These are phyloP conservation scores for Gossypium aridum DNA, from an alignment of 441 rosid genomes.

Conservation along the genomic window DNA sequence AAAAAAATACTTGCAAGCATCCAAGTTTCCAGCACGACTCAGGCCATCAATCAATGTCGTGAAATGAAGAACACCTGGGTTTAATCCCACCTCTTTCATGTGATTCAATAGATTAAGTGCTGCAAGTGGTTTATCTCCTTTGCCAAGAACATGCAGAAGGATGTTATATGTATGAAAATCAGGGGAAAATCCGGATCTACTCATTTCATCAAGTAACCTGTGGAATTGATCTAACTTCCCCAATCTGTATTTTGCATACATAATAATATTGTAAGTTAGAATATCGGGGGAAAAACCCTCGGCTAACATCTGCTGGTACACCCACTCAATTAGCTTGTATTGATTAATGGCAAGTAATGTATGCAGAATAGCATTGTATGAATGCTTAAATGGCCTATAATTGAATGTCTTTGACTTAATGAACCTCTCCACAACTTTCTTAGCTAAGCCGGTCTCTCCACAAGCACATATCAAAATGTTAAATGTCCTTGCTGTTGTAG, in stretches of 20 bases:
- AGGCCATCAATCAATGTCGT: conserved; percentile 86
- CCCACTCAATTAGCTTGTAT: conserved; percentile 89
- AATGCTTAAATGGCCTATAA: conserved; percentile 71
- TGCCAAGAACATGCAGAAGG: conserved; percentile 75
- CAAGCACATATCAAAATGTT: conserved; percentile 75
- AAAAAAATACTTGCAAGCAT: conserved; percentile 71
- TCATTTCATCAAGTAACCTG: conserved; percentile 79
- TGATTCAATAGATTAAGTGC: conserved; percentile 69
- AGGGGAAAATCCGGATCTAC: conserved; percentile 52
- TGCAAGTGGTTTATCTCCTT: conserved; percentile 67
- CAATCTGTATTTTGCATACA: conserved; percentile 72
- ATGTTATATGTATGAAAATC: conserved; percentile 81
- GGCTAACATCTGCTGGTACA: conserved; percentile 62
- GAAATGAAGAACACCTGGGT: conserved; percentile 66
- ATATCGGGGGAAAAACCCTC: conserved; percentile 57
- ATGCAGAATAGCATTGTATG: conserved; percentile 72
- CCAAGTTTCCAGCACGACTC: conserved; percentile 84
- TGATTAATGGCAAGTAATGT: conserved; percentile 49
- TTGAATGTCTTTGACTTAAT: conserved; percentile 67
- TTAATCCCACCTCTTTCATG: conserved; percentile 70
- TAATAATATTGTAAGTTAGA: conserved; percentile 61
- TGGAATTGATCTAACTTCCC: conserved; percentile 59
- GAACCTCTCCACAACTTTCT: conserved; percentile 67
- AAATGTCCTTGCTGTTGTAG: conserved; percentile 71
- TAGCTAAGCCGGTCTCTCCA: conserved; percentile 68